Base-by-base conservation (phyloP, 1,139 yeast genomes). In the Geotrichum europaeum region DNA sequence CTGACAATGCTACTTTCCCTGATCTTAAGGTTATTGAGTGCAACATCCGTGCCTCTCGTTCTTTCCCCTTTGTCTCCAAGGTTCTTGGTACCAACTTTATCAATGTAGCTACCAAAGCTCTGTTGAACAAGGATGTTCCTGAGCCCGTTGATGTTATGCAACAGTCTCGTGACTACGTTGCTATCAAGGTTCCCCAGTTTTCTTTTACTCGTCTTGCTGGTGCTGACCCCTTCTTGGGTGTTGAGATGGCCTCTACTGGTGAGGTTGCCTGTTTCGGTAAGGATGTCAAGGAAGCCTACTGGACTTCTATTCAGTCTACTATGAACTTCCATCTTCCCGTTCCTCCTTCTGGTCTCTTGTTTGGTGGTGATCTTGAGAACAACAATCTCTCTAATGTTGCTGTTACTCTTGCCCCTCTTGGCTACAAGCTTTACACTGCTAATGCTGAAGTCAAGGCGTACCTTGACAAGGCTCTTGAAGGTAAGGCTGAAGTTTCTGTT, bases 161-260 rank as follows among this genome's bases (percentile, higher is more conserved):
- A 71, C 80, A 90, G 69, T 96, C 97, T 63, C 89, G 80, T 76
- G 81, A 84, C 69, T 87, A 90, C 70, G 98, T 94, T 72, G 98
- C 98, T 60, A 88, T 96, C 62, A 94, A 94, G 79, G 97, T 92
- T 54, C 99, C 99, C 57, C 99, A 94, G 78, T 94, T 94, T 76
- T 92, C 98, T 2, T 94, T 92, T 80, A 91, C 99, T 53, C 87
- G 99, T 79, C 82, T 94, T 70, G 97, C 98, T 15, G 99, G 99
- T 67, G 99, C 99, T 55, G 99, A 94, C 75, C 99, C 99, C 66
- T 91, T 89, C 82, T 82, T 94, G 72, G 99, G 99, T 64, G 99
- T 94, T 67, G 99, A 94, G 79, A 94, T 94, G 99, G 88, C 98
- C 6, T 92, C 98, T 15, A 94, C 99, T 57, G 99, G 99, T 74